Evolutionary conservation across 345 rosid genomes (phyloP).

Genomic region (Boechera retrofracta): DNA sequence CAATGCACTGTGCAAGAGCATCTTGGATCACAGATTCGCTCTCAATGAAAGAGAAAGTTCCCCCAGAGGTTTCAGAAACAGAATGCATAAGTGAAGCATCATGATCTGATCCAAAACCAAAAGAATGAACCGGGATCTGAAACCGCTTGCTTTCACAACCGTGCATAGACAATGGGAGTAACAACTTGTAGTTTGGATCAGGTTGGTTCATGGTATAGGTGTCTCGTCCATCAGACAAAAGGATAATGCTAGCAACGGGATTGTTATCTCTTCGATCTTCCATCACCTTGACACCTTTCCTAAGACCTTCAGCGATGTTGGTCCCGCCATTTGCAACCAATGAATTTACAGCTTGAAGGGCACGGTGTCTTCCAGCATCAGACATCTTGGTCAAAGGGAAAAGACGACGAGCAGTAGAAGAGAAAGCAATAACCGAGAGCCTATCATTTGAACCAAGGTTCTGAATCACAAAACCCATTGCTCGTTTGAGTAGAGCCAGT

Average conservation of each 20-base stretch:
- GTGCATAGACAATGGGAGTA: conserved; percentile 69
- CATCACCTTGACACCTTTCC: conserved; percentile 91
- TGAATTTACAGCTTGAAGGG: conserved; percentile 90
- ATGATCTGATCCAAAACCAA: conserved; percentile 94
- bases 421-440: conserved; percentile 97
- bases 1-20: conserved; percentile 98
- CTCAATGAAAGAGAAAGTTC: conserved; percentile 95
- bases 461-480: conserved; percentile 98
- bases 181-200: conserved; percentile 64
- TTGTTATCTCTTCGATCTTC: conserved; percentile 83
- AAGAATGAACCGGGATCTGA: conserved; percentile 86
- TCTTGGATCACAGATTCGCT: conserved; percentile 89
- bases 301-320: conserved; percentile 92
- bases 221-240: conserved; percentile 93
- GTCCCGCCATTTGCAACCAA: conserved; percentile 96
- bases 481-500: conserved; percentile 92
- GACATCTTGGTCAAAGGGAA: conserved; percentile 84
- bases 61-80: conserved; percentile 85
- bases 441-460: conserved; percentile 87
- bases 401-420: conserved; percentile 90
- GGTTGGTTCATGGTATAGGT: conserved; percentile 69
- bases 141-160: conserved; percentile 59
- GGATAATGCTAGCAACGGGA: conserved; percentile 84
- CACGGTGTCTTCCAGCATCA: conserved; percentile 72
- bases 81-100: conserved; percentile 95